Evolutionary conservation across 352 stramenopile genomes (phyloP), one percentile per base, ranked within the genome.

Genomic region (Phytopythium litorale): DNA sequence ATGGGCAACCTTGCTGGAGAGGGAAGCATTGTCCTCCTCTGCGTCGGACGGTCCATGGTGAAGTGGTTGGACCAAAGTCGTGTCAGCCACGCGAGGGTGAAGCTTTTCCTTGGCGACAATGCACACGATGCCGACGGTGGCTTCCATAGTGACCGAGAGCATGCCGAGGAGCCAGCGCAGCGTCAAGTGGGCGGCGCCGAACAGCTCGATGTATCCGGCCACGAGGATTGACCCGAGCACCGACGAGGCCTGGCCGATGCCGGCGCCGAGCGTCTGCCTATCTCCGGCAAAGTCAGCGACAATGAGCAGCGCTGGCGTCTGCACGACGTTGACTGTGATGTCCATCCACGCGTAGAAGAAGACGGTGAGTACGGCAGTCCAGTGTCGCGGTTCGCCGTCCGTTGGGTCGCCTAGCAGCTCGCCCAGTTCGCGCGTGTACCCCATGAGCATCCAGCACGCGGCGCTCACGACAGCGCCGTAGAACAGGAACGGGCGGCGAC

Each of bases 301-400:
- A 61, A 94, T 77, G 48, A 92, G 65, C 35, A 86, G 78, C 7
- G 76, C 81, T 1, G 81, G 82, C 9, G 81, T 89, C 69, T 91
- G 80, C 42, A 90, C 81, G 18, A 91, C 72, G 64, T 93, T 93
- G 33, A 91, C 78, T 1, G 82, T 93, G 48, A 92, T 73, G 54
- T 93, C 84, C 80, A 92, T 93, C 82, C 80, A 93, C 28, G 80
- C 82, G 67, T 93, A 93, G 64, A 90, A 90, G 30, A 89, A 18
- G 33, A 93, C 73, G 21, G 76, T 87, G 56, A 93, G 66, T 40
- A 74, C 61, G 8, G 77, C 73, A 7, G 81, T 91, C 65, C 71
- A 88, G n/a, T 69, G 65, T 18, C 79, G 78, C 40, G 62, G n/a
- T 32, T 37, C 32, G 9, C 35, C 23, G 12, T 79, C 63, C 1